Percentiles rank a stretch among this genome's conserved stretches.
These are phyloP conservation scores for Pleurotus tuber-regium DNA, from an alignment of 768 basidiomycete species.

Conservation along the genomic window DNA sequence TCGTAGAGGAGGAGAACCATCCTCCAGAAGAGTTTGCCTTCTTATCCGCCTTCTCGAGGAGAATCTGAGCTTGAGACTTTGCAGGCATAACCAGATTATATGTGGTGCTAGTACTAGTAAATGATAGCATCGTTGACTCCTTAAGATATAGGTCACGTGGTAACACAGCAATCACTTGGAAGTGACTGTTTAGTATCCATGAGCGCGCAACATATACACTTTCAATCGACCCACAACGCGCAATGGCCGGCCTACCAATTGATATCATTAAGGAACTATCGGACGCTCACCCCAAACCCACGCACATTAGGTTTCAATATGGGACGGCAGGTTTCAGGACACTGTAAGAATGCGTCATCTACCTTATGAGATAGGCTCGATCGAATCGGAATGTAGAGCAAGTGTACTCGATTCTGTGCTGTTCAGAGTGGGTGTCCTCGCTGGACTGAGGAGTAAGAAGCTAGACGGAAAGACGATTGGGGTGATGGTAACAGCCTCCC, in stretches of 20 bases:
- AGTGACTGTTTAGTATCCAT: no score
- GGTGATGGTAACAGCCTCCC: slow-evolving; percentile 99
- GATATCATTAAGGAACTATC: slow-evolving; percentile 47
- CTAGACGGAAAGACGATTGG: slow-evolving; percentile 92
- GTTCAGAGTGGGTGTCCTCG: slow-evolving; percentile 89
- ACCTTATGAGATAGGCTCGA: slow-evolving; percentile 12
- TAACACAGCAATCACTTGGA: no score
- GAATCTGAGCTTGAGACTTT: slow-evolving; percentile 72
- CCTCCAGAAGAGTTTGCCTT: slow-evolving; percentile 79
- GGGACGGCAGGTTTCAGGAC: slow-evolving; percentile 96
- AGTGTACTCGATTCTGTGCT: slow-evolving; percentile 82
- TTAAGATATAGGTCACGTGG: no score
- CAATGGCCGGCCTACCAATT: slow-evolving; percentile 38
- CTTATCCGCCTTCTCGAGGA: slow-evolving; percentile 91
- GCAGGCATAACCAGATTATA: slow-evolving; percentile 50
- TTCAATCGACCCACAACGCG: neutral
- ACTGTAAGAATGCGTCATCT: slow-evolving; percentile 52
- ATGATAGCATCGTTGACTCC: no score
- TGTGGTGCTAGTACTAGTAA: no score
- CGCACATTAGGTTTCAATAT: slow-evolving; percentile 72
- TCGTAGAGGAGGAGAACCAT: slow-evolving; percentile 83
- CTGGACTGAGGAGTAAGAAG: slow-evolving; percentile 86
- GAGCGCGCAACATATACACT: no score
- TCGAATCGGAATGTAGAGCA: slow-evolving; percentile 43
- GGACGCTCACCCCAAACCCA: slow-evolving; percentile 71